Evolutionary conservation across 495 filamentous ascomycete genomes (phyloP).

Genomic region (Oleoguttula mirabilis): DNA sequence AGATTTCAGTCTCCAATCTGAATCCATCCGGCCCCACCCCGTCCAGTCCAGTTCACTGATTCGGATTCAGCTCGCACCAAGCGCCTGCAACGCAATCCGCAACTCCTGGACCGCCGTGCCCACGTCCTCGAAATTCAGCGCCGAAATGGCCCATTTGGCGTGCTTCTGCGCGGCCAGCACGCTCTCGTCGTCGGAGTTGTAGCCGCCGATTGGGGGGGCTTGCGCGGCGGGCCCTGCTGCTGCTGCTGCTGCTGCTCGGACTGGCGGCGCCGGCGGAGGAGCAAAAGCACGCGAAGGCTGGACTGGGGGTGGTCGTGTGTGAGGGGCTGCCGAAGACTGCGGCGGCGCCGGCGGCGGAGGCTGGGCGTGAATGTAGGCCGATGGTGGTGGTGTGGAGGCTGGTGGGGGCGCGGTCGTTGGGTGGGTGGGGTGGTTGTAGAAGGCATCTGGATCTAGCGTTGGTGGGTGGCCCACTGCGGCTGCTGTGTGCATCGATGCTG

Average conservation of each 20-base stretch:
- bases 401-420: background rate
- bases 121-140: slow-evolving; percentile 92
- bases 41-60: too few species aligned
- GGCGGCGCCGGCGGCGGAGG: background rate
- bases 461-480: background rate
- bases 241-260: background rate
- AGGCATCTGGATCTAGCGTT: background rate
- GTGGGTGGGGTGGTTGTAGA: background rate
- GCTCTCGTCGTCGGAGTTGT: slow-evolving; percentile 54
- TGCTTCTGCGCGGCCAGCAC: slow-evolving; percentile 82
- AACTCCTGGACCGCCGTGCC: slow-evolving; percentile 81
- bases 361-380: background rate
- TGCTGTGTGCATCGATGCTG: slow-evolving; percentile 16
- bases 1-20: too few species aligned
- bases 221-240: background rate
- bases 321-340: too few species aligned
- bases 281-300: slow-evolving; percentile 2
- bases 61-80: slow-evolving; percentile 48
- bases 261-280: background rate
- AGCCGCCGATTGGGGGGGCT: slow-evolving; percentile 17
- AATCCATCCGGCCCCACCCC: too few species aligned
- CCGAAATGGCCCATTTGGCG: slow-evolving; percentile 93
- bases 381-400: background rate
- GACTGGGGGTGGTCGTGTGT: slow-evolving; percentile 14
- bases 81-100: slow-evolving; percentile 53